Evolutionary conservation across 208 protist species (phyloP).

Genomic region (Phytomonas serpens): DNA sequence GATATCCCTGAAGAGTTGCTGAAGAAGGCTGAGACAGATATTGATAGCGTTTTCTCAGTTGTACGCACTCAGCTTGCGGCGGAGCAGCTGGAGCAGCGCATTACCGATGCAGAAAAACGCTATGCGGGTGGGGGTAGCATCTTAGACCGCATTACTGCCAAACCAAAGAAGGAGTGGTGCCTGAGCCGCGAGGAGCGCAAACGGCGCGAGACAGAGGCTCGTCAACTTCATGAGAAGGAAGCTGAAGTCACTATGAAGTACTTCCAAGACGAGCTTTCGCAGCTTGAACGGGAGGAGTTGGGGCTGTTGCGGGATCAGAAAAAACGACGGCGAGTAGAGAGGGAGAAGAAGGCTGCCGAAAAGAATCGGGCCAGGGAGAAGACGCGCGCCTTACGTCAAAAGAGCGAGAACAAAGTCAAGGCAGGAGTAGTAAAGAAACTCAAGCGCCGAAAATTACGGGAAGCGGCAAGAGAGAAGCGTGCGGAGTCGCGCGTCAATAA

Average conservation of each 20-base stretch:
- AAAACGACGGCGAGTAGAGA: slow-evolving; percentile 30
- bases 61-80: slow-evolving; percentile 58
- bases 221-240: slow-evolving; percentile 72
- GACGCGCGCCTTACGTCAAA: slow-evolving; percentile 46
- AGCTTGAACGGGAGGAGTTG: slow-evolving; percentile 58
- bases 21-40: slow-evolving; percentile 19
- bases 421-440: slow-evolving; percentile 79
- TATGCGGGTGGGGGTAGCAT: slow-evolving; percentile 19
- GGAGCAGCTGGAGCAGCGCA: slow-evolving; percentile 65
- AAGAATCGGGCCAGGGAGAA: slow-evolving; percentile 47
- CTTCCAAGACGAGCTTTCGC: slow-evolving; percentile 74
- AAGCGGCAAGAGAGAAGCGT: slow-evolving; percentile 51
- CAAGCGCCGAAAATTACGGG: slow-evolving; percentile 77
- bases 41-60: slow-evolving; percentile 42
- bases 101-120: slow-evolving; percentile 70
- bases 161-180: slow-evolving; percentile 62
- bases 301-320: slow-evolving; percentile 44
- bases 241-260: slow-evolving; percentile 77
- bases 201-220: slow-evolving; percentile 57
- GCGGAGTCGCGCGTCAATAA: slow-evolving; percentile 57
- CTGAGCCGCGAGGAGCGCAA: slow-evolving; percentile 62
- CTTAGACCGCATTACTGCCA: slow-evolving; percentile 21
- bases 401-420: slow-evolving; percentile 73
- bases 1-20: slow-evolving; percentile 53
- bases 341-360: slow-evolving; percentile 44